Conservation (phyloP, 2,329 filamentous ascomycete genomes). For the Nemania diffusa region DNA sequence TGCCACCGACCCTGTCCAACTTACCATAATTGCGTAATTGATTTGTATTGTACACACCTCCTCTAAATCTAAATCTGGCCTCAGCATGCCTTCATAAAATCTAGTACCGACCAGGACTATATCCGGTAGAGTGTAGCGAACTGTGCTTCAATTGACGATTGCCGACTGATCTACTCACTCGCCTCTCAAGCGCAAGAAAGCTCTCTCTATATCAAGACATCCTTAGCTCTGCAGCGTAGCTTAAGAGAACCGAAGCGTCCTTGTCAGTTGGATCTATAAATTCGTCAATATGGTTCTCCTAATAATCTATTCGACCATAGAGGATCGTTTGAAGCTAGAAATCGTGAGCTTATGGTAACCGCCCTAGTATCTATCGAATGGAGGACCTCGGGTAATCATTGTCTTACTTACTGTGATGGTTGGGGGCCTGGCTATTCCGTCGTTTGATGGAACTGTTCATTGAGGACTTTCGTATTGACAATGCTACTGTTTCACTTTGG, state of each 20-base stretch:
- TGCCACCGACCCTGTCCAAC: too few relatives aligned
- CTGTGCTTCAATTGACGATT: not conserved
- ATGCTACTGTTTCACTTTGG: too few relatives aligned
- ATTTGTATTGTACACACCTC: constrained; percentile 1
- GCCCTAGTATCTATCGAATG: too few relatives aligned
- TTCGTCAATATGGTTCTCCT: too few relatives aligned
- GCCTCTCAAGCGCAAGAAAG: not conserved
- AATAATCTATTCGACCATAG: constrained; percentile 11
- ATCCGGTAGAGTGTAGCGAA: not conserved
- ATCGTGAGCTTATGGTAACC: not conserved
- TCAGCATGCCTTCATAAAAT: not conserved
- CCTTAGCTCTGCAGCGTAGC: not conserved
- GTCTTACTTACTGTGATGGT: constrained; percentile 5
- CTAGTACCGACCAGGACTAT: not conserved
- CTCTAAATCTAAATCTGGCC: not conserved
- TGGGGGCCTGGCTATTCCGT: too few relatives aligned
- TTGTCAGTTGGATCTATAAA: not conserved
- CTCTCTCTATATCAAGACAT: not conserved
- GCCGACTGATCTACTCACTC: not conserved
- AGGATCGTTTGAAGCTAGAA: constrained; percentile 13
- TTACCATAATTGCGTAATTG: not conserved
- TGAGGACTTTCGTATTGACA: too few relatives aligned
- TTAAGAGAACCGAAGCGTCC: not conserved
- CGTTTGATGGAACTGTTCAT: too few relatives aligned
- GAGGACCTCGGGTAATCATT: not conserved